Base-by-base conservation (phyloP, 164 flowering plant species). In the Tetracentron sinense region DNA sequence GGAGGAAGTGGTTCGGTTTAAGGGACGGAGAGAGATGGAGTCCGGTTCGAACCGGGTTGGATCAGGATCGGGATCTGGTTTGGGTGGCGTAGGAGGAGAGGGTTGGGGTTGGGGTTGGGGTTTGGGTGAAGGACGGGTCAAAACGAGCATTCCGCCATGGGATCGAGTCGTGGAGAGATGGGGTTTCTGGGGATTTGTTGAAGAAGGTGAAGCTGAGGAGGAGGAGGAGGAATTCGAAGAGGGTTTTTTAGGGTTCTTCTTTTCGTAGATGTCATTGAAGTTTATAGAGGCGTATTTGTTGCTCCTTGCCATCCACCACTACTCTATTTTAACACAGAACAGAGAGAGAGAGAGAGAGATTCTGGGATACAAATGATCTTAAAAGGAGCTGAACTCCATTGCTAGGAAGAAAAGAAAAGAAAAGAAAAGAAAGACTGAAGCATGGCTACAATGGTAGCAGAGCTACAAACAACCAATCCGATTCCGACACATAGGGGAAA, bases 141-240 rank as follows among this genome's bases (percentile, higher is more conserved):
- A 70, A 46, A 88, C 88, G 6, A 88, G 85, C 91, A 88, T 88
- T 26, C 87, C 80, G 61, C 88, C 91, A 75, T 82, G 83, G 74
- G 74, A 59, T 0, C 82, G 76, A 29, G 74, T 19, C 21, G 72
- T n/a, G 7, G 71, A 27, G 52, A 64, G 33, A 10, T 59, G 65
- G 21, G 69, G 61, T 38, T 78, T 75, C 65, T 77, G 50, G 3
- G 80, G 27, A 3, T 60, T 27, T 8, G 42, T 21, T 0, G 74
- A 55, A 46, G 67, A 1, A 20, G 75, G 19, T 1, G 75, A 1
- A 27, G 61, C 21, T 11, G 76, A 50, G 15, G 75, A 25, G 30
- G 78, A 19, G 15, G 64, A 42, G 56, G 63, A 26, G 61, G 64
- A 35, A 12, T 61, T 56, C 23, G 48, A 27, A 26, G 63, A 50